Base-by-base conservation (phyloP, 2,329 filamentous ascomycete genomes). In the Epichloe typhina region DNA sequence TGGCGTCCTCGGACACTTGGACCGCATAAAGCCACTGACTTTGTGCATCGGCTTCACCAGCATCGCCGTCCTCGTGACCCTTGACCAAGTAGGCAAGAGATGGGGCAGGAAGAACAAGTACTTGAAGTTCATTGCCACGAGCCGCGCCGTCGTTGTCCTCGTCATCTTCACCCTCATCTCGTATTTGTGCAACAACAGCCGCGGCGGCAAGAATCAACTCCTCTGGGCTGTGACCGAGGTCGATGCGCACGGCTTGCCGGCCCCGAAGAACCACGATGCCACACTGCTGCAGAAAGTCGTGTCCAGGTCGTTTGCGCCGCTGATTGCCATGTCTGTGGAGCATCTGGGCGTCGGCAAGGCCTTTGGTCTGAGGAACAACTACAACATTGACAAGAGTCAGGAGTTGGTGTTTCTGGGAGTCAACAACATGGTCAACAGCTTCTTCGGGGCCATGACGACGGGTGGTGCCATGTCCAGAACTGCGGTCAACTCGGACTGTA, bases 381-480 rank as follows among this genome's bases (percentile, higher is more conserved):
- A 85, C 59, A 69, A 72, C 7, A 77, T 79, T 40, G 80, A 84
- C 55, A 74, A 80, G 55, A 81, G 76, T 12, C 80, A 84, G 59
- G 82, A 84, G 55, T 72, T 84, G 2, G 77, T 77, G 51, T 84
- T 80, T 56, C 74, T 83, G 3, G 81, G 80, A 9, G 63, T 77
- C 15, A 73, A 75, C 40, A 83, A 84, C 62, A 73, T 83, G 52
- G 71, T 80, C 65, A 83, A 83, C 64, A 76, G 75, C 45, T 79
- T 83, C 64, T 83, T 84, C 62, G 76, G 78, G 21, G 70, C 75
- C 9, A 82, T 84, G 77, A 72, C 79, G 0, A 72, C 82, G 12
- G 79, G 80, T 12, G 82, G 80, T 23, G 80, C 80, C 55, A 83
- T 85, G 76, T 83, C 79, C 0, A 71, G 81, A 9, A 84, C 81